phyloP scores from a whole-genome alignment of 495 filamentous ascomycete species.

The Annulohypoxylon maeteangense region DNA sequence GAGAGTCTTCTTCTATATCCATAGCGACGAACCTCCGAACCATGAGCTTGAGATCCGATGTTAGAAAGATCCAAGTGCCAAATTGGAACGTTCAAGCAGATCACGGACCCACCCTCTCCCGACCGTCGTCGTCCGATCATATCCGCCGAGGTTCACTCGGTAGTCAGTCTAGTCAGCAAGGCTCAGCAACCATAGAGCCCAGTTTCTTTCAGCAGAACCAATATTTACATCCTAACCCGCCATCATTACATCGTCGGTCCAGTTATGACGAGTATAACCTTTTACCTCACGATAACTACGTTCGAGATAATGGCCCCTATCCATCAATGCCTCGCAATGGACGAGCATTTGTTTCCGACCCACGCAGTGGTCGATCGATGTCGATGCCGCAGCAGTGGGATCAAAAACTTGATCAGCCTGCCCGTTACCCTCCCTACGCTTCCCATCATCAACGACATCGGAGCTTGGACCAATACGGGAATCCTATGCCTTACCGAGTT shows the following conservation, averaged over 20 bases:
- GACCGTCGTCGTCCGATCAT: slow-evolving; percentile 43
- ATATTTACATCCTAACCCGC: slow-evolving; percentile 40
- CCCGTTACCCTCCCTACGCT: slow-evolving; percentile 46
- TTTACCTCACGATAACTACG: slow-evolving; percentile 26
- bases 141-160: slow-evolving; percentile 44
- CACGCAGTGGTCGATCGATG: slow-evolving; percentile 48
- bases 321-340: slow-evolving; percentile 55
- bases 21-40: slow-evolving; percentile 45
- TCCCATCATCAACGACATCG: slow-evolving; percentile 54
- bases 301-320: slow-evolving; percentile 41
- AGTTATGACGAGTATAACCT: slow-evolving; percentile 55
- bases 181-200: slow-evolving; percentile 31
- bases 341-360: slow-evolving; percentile 41
- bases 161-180: slow-evolving; percentile 45
- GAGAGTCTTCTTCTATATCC: slow-evolving; percentile 30
- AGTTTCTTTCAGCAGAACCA: slow-evolving; percentile 36
- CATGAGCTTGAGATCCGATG: slow-evolving; percentile 33
- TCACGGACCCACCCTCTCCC: slow-evolving; percentile 42
- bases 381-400: slow-evolving; percentile 37
- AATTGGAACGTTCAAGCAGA: slow-evolving; percentile 49
- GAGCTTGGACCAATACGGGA: slow-evolving; percentile 49
- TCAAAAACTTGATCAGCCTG: slow-evolving; percentile 44
- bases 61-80: slow-evolving; percentile 27
- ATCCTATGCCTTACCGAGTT: slow-evolving; percentile 53
- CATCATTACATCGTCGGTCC: slow-evolving; percentile 51